Evolutionary conservation across 352 stramenopile genomes (phyloP).

Genomic region (Globisporangium heterothallicum): DNA sequence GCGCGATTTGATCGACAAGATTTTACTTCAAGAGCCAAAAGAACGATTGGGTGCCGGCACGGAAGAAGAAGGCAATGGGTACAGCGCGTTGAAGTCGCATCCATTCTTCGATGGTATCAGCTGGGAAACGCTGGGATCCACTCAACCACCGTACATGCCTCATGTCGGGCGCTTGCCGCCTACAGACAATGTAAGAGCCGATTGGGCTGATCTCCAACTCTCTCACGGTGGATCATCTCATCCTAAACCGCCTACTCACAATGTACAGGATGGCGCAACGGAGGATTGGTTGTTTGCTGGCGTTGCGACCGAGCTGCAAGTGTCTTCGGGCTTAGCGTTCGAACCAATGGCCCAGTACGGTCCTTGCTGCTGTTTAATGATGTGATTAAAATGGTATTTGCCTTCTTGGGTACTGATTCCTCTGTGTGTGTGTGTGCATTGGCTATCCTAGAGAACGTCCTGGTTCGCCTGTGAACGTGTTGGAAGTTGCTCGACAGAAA

Average conservation of each 20-base stretch:
- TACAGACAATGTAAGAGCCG: constrained; percentile 55
- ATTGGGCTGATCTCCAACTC: neutral
- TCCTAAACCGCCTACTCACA: neutral
- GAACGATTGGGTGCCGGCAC: constrained; percentile 65
- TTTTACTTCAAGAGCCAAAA: constrained; percentile 69
- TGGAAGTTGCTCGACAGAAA: constrained; percentile 78
- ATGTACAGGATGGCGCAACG: constrained; percentile 66
- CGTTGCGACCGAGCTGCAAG: constrained; percentile 81
- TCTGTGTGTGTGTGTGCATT: constrained; percentile 2
- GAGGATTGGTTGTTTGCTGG: constrained; percentile 87
- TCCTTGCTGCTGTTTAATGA: neutral
- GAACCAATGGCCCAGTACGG: constrained; percentile 60
- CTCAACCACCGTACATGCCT: constrained; percentile 51
- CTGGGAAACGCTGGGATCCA: constrained; percentile 52
- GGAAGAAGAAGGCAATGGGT: constrained; percentile 74
- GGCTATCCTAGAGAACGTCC: constrained; percentile 21
- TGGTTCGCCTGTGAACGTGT: constrained; percentile 43
- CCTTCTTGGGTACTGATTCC: neutral
- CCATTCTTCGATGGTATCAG: constrained; percentile 83
- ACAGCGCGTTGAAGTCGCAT: constrained; percentile 63
- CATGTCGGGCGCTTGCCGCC: constrained; percentile 50
- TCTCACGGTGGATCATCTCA: too few relatives aligned
- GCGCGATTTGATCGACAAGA: constrained; percentile 69
- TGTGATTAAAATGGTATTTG: neutral
- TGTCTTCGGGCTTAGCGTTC: constrained; percentile 74